Evolutionary conservation across 2,329 filamentous ascomycete species (phyloP).

Genomic region (Aspergillus quadricinctus): DNA sequence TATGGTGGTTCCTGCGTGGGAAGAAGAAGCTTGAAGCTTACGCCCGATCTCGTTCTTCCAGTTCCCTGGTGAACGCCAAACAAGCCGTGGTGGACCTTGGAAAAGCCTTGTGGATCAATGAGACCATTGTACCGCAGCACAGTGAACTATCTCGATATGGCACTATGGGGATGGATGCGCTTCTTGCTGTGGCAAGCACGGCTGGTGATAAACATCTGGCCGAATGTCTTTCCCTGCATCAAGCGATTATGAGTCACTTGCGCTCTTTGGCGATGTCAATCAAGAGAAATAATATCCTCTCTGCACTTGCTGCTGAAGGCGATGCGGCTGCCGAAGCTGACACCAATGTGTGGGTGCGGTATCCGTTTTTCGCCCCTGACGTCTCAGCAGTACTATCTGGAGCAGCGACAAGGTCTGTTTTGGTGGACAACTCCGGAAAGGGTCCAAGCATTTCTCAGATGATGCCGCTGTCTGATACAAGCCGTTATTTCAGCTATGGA

Average conservation of each 20-base stretch:
- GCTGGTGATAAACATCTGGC: conserved; percentile 44
- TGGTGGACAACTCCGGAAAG: conserved; percentile 47
- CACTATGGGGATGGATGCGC: conserved; percentile 34
- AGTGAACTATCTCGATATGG: conserved; percentile 38
- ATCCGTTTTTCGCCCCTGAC: conserved; percentile 69
- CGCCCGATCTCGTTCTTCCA: conserved; percentile 61
- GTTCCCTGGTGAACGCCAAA: conserved; percentile 48
- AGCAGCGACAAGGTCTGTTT: conserved; percentile 39
- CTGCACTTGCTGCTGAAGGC: conserved; percentile 57
- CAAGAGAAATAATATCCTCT: conserved; percentile 75
- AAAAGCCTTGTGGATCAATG: conserved; percentile 77
- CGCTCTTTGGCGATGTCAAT: conserved; percentile 75
- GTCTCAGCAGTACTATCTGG: conserved; percentile 67
- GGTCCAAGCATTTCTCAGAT: conserved; percentile 56
- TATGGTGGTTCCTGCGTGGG: conserved; percentile 90
- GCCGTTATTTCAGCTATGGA: conserved; percentile 71
- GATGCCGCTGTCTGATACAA: conserved; percentile 72
- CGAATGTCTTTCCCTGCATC: conserved; percentile 48
- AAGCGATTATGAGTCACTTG: conserved; percentile 60
- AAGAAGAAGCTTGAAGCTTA: conserved; percentile 69
- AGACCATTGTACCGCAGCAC: conserved; percentile 37
- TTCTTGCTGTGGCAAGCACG: conserved; percentile 39
- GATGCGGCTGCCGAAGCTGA: conserved; percentile 72
- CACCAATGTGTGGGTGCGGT: conserved; percentile 75
- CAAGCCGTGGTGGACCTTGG: conserved; percentile 83